Evolutionary conservation across 2,329 filamentous ascomycete species (phyloP), one percentile per base, ranked within the genome.

Genomic region (Fusarium sp.): DNA sequence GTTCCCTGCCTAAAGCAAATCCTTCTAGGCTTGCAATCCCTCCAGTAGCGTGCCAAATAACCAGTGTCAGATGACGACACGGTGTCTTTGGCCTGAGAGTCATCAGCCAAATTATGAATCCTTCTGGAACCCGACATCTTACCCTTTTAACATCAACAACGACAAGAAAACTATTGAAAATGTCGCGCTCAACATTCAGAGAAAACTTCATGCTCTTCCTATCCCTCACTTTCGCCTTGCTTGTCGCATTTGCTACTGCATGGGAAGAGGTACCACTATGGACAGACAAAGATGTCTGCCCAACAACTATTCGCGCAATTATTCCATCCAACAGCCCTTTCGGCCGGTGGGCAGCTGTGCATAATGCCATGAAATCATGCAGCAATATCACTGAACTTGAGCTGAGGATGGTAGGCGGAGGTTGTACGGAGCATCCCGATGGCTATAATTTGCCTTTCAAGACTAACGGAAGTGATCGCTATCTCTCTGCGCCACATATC

Each of bases 381-480:
- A 33, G 33, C 8, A 66, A 59, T 6, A 27, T 71, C 7, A 46
- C 45, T 2, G 49, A 71, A 5, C 30, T 71, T 3, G 2, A n/a
- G n/a, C 12, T 72, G 10, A 38, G 8, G 6, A 30, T 6, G 1
- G 13, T 7, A 1, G 18, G 17, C 5, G 13, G 3, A 6, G 26
- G 30, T 5, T 66, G 61, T 14, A 20, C 20, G 1, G 26, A 27
- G 1, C 7, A 7, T 5, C 44, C 48, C 7, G 23, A n/a, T 4
- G 33, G 57, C 3, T 33, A 11, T 2, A 59, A 15, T 8, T 10
- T 71, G 0, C 60, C 69, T 1, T 69, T 71, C 23, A 62, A 44
- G 2, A 14, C 57, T 5, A 58, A 71, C 7, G 64, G 69, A 4
- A 67, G 58, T 11, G 69, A 72, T 44, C 42, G 33, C 3, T 72